Evolutionary conservation across 768 basidiomycete species (phyloP), one percentile per base, ranked within the genome.

Genomic region (Collybia sp.): DNA sequence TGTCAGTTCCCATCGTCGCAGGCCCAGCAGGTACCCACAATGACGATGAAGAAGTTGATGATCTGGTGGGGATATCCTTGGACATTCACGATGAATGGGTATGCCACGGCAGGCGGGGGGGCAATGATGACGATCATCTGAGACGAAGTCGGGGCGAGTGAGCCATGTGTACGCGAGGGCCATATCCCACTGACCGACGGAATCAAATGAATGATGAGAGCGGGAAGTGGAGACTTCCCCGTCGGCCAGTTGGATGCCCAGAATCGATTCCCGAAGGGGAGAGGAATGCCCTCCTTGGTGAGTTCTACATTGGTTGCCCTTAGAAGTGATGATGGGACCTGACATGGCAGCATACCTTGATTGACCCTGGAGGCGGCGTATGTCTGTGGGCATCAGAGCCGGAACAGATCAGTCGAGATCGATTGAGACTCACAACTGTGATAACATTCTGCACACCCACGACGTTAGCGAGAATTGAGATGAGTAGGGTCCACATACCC

Each of bases 161-260:
- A 3, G 25, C 25, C 25, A 8, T 25, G 25, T 25, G 8, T 25
- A 25, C 25, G 25, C 25, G n/a, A 25, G 25, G 8, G 25, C 25
- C 8, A 8, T 25, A 8, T 25, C 25, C 25, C 4, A 25, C 25
- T 25, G 25, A 25, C 75, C 0, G 79, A 77, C 16, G 76, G 71
- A 33, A 79, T 77, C 19, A 81, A 53, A 42, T 80, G 76, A 5
- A 82, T 67, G 41, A 80, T 71, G 2, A 81, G 66, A 0, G 77
- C 80, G 0, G 79, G 77, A 18, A 80, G 55, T 0, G 80, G 80
- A 0, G 80, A 75, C 50, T 74, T 74, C 6, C 78, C 76, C 1
- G 74, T 76, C 1, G 78, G 78, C 79, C 77, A 79, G 53, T 80
- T 82, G 1, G 76, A 77, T 1, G 80, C 80, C 79, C 78, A 80